Conservation (phyloP, 495 filamentous ascomycete genomes). For the Penicillium egyptiacum region DNA sequence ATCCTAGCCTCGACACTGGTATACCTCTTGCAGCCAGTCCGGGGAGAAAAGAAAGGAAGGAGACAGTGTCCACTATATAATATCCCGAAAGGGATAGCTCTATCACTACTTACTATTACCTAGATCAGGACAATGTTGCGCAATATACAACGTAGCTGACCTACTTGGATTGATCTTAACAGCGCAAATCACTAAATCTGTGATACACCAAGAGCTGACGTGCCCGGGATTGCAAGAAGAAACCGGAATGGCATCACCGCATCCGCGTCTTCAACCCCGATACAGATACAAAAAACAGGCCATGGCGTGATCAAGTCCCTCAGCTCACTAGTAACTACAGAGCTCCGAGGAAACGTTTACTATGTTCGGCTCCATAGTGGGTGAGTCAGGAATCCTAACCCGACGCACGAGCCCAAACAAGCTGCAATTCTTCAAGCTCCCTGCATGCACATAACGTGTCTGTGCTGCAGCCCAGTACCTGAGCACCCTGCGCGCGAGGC, state of each 20-base stretch:
- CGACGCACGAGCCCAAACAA: conserved; percentile 2
- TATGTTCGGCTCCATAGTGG: background rate
- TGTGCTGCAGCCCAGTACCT: conserved; percentile 9
- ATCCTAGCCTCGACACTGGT: conserved; percentile 1
- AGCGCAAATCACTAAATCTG: background rate
- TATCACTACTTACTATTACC: background rate
- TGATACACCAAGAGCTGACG: background rate
- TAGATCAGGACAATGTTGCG: conserved; percentile 4
- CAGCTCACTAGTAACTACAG: conserved; percentile 18
- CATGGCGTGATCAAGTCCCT: conserved; percentile 19
- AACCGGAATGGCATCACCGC: conserved; percentile 5
- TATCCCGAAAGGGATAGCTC: background rate
- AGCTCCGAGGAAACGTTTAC: conserved; percentile 11
- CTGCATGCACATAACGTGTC: conserved; percentile 3
- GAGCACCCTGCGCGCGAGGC: background rate
- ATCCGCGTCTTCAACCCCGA: background rate
- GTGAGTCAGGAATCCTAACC: background rate
- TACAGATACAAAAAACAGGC: background rate
- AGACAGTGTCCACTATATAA: background rate
- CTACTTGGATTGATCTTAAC: background rate
- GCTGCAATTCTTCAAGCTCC: conserved; percentile 10
- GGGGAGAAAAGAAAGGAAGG: background rate
- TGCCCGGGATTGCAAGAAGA: background rate
- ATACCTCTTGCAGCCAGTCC: conserved; percentile 1
- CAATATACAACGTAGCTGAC: background rate